Evolutionary conservation across 2,329 filamentous ascomycete genomes (phyloP), one percentile per base, ranked within the genome.

Genomic region (Phoma sp.): DNA sequence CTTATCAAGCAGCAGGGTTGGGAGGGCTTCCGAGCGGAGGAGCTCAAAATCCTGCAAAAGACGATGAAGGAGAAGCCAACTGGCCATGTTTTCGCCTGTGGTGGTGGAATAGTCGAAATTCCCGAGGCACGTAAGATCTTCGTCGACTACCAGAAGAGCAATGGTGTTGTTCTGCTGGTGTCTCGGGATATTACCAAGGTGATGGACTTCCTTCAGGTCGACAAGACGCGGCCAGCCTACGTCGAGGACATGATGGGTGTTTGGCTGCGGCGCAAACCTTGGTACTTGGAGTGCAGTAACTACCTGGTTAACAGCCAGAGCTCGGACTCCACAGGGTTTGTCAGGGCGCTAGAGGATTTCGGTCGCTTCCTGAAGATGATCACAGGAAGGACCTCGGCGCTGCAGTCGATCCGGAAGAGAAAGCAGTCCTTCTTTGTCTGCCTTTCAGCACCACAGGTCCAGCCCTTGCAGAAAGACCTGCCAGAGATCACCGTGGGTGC

Each of bases 211-310:
- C 82, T 99, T 31, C 87, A 90, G 67, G 85, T 88, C 40, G 95
- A 99, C 78, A 92, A 96, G 79, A 92, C 90, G 21, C 86, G 95
- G 6, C 95, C 95, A 24, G 94, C 94, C 8, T 98, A 96, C 71
- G 88, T 92, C 5, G 92, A 95, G 64, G 89, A 98, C 68, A 96
- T 97, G 80, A 89, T 92, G 78, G 87, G 87, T 9, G 94, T 99
- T 2, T 99, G 96, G 82, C 80, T 91, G 53, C 88, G 94, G 48
- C 88, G 95, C 33, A 95, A 92, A 74, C 89, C 88, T 3, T 96
- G 91, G 87, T 98, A 92, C 76, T 84, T 91, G 53, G 86, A 94
- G 73, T 98, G 95, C 81, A 97, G 93, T 80, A 99, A 96, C 72
- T 89, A 92, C 67, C 87, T 96, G 65, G 98, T 96, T 78, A 90